These are phyloP conservation scores for Fusarium avenaceum DNA, from an alignment of 2,329 filamentous ascomycete species.

Conservation along the genomic window DNA sequence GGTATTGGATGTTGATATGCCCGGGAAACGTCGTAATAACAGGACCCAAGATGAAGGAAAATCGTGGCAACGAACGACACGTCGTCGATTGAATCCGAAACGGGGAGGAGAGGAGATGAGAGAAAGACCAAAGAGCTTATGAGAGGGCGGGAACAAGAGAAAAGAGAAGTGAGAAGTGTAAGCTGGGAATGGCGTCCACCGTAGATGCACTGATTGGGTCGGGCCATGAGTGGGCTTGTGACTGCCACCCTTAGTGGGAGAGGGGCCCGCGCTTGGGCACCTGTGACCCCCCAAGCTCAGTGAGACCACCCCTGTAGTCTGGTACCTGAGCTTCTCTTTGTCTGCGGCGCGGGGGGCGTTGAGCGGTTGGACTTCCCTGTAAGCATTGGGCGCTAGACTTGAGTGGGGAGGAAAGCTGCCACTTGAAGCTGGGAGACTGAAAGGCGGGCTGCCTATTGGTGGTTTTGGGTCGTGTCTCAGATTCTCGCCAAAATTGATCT, in stretches of 20 bases:
- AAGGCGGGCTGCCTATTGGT: constrained; percentile 26
- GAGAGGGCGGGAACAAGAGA: constrained; percentile 28
- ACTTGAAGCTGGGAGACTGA: constrained; percentile 21
- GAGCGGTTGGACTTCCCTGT: constrained; percentile 32
- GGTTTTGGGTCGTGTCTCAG: constrained; percentile 40
- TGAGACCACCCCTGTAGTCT: constrained; percentile 26
- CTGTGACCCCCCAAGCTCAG: constrained; percentile 35
- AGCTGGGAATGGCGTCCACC: constrained; percentile 35
- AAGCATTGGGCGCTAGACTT: constrained; percentile 21
- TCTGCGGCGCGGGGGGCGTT: constrained; percentile 25
- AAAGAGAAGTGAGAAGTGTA: constrained; percentile 22
- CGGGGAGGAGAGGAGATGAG: constrained; percentile 31
- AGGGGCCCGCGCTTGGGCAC: constrained; percentile 42
- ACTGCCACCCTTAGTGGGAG: constrained; percentile 15
- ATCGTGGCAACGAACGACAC: constrained; percentile 47
- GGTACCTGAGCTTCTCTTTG: constrained; percentile 27
- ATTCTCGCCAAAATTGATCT: constrained; percentile 30
- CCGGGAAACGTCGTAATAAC: constrained; percentile 19
- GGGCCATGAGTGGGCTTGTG: constrained; percentile 38
- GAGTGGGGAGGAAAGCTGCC: constrained; percentile 24
- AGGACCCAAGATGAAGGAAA: constrained; percentile 26
- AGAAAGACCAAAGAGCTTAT: constrained; percentile 32
- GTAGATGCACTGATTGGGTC: constrained; percentile 38
- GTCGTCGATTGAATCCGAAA: constrained; percentile 45
- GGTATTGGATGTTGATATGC: constrained; percentile 18